Evolutionary conservation across 495 filamentous ascomycete genomes (phyloP).

Genomic region (Neurospora pannonica): DNA sequence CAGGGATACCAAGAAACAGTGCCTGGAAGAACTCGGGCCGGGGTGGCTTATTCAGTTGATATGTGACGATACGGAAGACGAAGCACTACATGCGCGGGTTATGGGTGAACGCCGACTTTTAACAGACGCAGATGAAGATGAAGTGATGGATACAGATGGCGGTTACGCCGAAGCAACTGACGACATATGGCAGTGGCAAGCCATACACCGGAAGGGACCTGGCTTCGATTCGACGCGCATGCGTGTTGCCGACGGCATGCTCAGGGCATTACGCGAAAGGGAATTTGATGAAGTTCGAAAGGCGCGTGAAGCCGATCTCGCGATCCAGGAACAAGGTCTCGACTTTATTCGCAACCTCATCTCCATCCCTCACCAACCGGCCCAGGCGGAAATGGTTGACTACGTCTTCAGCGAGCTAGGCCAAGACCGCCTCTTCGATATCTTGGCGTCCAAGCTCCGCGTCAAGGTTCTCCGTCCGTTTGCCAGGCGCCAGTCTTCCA

Average conservation of each 20-base stretch:
- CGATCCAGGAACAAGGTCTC: slow-evolving; percentile 82
- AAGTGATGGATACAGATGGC: slow-evolving; percentile 51
- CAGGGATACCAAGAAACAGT: slow-evolving; percentile 60
- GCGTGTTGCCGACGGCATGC: slow-evolving; percentile 38
- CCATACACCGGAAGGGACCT: slow-evolving; percentile 5
- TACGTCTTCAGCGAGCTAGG: slow-evolving; percentile 69
- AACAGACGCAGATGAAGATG: slow-evolving; percentile 43
- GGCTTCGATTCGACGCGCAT: slow-evolving; percentile 15
- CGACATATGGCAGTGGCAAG: slow-evolving; percentile 12
- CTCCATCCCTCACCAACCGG: slow-evolving; percentile 24
- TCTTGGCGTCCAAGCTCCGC: slow-evolving; percentile 62
- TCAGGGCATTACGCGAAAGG: slow-evolving; percentile 42
- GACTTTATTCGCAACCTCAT: slow-evolving; percentile 87
- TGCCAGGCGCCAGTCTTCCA: slow-evolving; percentile 17
- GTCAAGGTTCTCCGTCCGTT: slow-evolving; percentile 43
- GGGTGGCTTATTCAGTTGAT: slow-evolving; percentile 75
- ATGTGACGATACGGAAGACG: slow-evolving; percentile 46
- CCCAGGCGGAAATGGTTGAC: slow-evolving; percentile 65
- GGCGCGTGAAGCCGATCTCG: slow-evolving; percentile 66
- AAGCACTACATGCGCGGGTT: slow-evolving; percentile 27
- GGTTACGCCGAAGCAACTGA: slow-evolving; percentile 15
- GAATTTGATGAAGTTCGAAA: slow-evolving; percentile 49
- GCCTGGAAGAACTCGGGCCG: slow-evolving; percentile 65
- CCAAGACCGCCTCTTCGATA: slow-evolving; percentile 62
- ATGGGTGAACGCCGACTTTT: slow-evolving; percentile 18